Percentiles rank a stretch among this genome's conserved stretches.
phyloP scores from a whole-genome alignment of 2,329 filamentous ascomycete genomes.

The Fusarium gaditjirri region DNA sequence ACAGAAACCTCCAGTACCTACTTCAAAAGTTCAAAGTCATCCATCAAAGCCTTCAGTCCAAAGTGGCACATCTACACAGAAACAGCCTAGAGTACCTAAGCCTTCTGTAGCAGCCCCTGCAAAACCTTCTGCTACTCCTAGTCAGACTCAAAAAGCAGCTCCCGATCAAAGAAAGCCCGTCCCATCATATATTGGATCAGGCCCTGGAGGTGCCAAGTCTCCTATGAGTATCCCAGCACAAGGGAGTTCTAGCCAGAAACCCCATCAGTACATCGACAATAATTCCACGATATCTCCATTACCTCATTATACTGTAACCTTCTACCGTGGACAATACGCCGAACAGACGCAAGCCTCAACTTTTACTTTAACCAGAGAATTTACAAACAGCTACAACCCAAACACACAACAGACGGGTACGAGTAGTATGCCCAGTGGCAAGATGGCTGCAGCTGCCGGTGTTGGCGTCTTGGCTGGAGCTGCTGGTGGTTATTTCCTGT shows the following conservation, averaged over 20 bases:
- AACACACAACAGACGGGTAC: neutral
- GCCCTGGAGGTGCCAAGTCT: neutral
- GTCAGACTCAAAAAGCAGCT: neutral
- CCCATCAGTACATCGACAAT: neutral
- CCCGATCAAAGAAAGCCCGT: neutral
- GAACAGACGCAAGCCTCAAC: neutral
- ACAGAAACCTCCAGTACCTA: neutral
- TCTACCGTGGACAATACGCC: neutral
- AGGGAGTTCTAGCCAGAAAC: neutral
- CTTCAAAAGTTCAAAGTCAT: neutral
- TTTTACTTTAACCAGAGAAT: neutral
- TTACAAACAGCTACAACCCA: neutral
- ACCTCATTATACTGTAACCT: neutral
- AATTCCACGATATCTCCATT: neutral
- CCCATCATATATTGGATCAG: rapidly evolving
- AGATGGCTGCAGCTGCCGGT: neutral
- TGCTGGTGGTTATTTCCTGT: neutral
- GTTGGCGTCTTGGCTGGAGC: neutral
- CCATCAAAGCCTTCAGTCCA: neutral
- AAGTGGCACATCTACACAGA: neutral
- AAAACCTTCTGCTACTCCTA: neutral
- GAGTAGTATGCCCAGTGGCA: neutral
- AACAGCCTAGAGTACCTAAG: neutral
- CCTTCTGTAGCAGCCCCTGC: neutral
- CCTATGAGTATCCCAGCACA: neutral